phyloP scores from a whole-genome alignment of 2,329 filamentous ascomycete species.

The Colletotrichum tabaci region DNA sequence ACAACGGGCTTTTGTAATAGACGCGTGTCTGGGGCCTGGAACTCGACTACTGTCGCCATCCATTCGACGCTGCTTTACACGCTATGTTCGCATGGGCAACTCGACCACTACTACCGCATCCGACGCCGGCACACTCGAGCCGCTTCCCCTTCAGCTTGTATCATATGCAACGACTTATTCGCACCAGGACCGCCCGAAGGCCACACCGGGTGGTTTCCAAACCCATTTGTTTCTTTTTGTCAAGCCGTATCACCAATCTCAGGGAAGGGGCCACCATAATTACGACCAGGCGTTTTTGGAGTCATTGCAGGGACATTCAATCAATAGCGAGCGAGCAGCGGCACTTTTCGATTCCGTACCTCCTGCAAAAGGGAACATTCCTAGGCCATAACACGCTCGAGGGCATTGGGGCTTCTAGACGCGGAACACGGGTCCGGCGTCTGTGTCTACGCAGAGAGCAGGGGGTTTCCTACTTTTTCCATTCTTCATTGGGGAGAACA shows the following conservation, averaged over 20 bases:
- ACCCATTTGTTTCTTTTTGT: conserved; percentile 14
- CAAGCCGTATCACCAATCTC: conserved; percentile 21
- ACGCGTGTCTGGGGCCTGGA: too few species aligned
- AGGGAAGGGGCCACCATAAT: conserved; percentile 37
- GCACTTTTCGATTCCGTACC: conserved; percentile 36
- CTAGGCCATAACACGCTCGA: conserved; percentile 16
- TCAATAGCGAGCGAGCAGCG: conserved; percentile 40
- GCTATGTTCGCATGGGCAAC: conserved; percentile 15
- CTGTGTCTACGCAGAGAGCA: conserved; percentile 12
- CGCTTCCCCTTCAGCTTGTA: conserved; percentile 38
- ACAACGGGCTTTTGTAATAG: neutral
- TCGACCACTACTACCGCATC: neutral
- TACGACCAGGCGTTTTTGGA: conserved; percentile 40
- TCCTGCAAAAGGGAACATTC: conserved; percentile 14
- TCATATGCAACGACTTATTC: conserved; percentile 34
- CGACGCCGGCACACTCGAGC: conserved; percentile 26
- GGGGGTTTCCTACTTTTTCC: conserved; percentile 23
- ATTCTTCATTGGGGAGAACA: conserved; percentile 36
- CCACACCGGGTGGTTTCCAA: conserved; percentile 20
- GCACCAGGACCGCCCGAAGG: conserved; percentile 12
- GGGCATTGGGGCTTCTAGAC: conserved; percentile 21
- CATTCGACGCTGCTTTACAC: too few species aligned
- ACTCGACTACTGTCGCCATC: too few species aligned
- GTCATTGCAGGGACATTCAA: conserved; percentile 36
- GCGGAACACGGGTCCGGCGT: conserved; percentile 6